A percentile compares a stretch with the other conserved stretches of the same genome.
Evolutionary conservation across 2,329 filamentous ascomycete species (phyloP).

Genomic region (Colletotrichum theobromicola): DNA sequence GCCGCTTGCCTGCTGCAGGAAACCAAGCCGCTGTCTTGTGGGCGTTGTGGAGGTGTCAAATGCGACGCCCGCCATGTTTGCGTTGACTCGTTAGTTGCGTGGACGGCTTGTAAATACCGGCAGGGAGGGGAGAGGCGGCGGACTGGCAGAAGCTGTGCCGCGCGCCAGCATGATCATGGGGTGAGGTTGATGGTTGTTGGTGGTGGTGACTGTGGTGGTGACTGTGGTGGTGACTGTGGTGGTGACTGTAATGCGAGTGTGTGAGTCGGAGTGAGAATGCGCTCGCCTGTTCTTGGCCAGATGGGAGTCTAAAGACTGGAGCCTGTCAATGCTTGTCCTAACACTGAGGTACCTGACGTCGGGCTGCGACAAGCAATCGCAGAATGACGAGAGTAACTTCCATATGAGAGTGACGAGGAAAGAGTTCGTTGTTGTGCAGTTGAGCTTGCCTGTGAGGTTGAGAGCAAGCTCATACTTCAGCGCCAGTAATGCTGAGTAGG

Average conservation of each 20-base stretch:
- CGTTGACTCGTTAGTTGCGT: not conserved
- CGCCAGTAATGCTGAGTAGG: not conserved
- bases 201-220: too few relatives aligned
- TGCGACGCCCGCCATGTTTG: not conserved
- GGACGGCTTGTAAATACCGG: not conserved
- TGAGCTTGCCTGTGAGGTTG: not conserved
- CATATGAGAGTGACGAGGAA: not conserved
- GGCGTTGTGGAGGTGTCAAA: not conserved
- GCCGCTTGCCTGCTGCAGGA: not conserved
- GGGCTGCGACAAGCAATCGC: not conserved
- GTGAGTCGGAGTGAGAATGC: not conserved
- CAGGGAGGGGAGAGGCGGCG: not conserved
- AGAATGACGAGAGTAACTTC: not conserved
- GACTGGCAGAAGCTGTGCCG: not conserved
- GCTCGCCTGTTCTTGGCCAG: not conserved
- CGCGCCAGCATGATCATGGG: not conserved
- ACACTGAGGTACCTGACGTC: not conserved
- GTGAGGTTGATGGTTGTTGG: not conserved
- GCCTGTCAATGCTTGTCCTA: not conserved
- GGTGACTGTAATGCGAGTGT: not conserved
- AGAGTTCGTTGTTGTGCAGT: not conserved
- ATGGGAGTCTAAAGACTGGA: constrained; percentile 3
- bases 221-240: too few relatives aligned
- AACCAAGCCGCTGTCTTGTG: not conserved
- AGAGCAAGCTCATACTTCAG: not conserved